These are phyloP conservation scores for Xanthoconium purpureum DNA, from an alignment of 768 basidiomycete genomes.

Conservation along the genomic window DNA sequence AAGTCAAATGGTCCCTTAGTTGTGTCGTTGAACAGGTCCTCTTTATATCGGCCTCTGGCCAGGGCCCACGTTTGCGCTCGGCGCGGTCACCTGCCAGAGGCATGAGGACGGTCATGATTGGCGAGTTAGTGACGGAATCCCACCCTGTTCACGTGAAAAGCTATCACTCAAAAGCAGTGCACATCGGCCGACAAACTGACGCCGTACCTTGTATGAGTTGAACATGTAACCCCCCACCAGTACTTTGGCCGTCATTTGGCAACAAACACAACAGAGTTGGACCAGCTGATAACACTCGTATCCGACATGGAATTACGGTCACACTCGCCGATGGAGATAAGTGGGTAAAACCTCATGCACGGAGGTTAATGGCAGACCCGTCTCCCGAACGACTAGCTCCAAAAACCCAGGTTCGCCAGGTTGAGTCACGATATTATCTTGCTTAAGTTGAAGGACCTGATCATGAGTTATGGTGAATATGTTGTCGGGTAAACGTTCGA, in stretches of 20 bases:
- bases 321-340: constrained; percentile 32
- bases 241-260: neutral
- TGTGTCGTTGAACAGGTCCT: neutral
- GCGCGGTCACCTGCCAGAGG: neutral
- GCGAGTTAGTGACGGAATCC: neutral
- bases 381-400: constrained; percentile 38
- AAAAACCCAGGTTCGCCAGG: constrained; percentile 28
- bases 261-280: neutral
- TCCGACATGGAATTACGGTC: neutral
- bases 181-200: neutral
- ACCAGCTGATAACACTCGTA: no score
- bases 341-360: constrained; percentile 55
- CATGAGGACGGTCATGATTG: neutral
- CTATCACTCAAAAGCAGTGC: neutral
- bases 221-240: no score
- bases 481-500: constrained; percentile 62
- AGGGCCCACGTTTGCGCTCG: neutral
- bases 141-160: neutral
- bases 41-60: neutral
- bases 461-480: constrained; percentile 67
- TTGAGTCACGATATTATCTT: constrained; percentile 52
- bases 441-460: constrained; percentile 63
- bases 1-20: neutral
- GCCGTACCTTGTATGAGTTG: no score
- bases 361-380: constrained; percentile 40